These are phyloP conservation scores for Xylaria cubensis DNA, from an alignment of 495 filamentous ascomycete genomes.

Conservation along the genomic window DNA sequence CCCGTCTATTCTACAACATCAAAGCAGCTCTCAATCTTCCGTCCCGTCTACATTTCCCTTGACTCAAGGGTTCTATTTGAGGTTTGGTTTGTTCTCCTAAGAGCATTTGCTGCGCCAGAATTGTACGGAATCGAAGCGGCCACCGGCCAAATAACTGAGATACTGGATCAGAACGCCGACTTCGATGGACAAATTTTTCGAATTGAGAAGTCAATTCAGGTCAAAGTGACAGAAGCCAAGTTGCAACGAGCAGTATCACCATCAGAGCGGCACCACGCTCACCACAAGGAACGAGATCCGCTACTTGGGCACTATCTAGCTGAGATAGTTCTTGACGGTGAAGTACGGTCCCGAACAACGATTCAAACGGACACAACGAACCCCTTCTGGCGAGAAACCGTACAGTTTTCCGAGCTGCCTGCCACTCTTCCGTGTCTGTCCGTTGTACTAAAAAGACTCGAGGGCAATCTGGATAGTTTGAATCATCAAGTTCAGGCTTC, in stretches of 20 bases:
- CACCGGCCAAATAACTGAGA: slow-evolving; percentile 47
- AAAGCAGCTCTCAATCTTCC: slow-evolving; percentile 66
- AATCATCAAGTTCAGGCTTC: slow-evolving; percentile 52
- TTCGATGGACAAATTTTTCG: slow-evolving; percentile 59
- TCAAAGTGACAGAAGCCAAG: slow-evolving; percentile 66
- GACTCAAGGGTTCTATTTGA: slow-evolving; percentile 91
- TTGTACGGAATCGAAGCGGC: slow-evolving; percentile 69
- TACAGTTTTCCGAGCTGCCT: slow-evolving; percentile 84
- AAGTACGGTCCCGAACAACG: slow-evolving; percentile 84
- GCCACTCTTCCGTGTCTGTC: slow-evolving; percentile 77
- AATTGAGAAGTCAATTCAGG: slow-evolving; percentile 63
- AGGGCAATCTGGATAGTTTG: slow-evolving; percentile 50
- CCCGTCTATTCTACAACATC: slow-evolving; percentile 74
- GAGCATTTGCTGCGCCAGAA: slow-evolving; percentile 93
- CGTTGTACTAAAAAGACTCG: slow-evolving; percentile 81
- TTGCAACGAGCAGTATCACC: slow-evolving; percentile 44
- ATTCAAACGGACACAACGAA: slow-evolving; percentile 80
- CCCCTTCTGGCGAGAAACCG: slow-evolving; percentile 96
- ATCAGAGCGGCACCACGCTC: slow-evolving; percentile 44
- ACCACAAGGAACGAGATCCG: slow-evolving; percentile 47
- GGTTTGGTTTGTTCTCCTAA: slow-evolving; percentile 93
- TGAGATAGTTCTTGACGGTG: slow-evolving; percentile 90
- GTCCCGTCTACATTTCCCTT: slow-evolving; percentile 82
- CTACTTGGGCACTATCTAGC: slow-evolving; percentile 74
- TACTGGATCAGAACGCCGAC: slow-evolving; percentile 47